Conservation (phyloP, 2,329 filamentous ascomycete species). For the Fusarium scirpi region DNA sequence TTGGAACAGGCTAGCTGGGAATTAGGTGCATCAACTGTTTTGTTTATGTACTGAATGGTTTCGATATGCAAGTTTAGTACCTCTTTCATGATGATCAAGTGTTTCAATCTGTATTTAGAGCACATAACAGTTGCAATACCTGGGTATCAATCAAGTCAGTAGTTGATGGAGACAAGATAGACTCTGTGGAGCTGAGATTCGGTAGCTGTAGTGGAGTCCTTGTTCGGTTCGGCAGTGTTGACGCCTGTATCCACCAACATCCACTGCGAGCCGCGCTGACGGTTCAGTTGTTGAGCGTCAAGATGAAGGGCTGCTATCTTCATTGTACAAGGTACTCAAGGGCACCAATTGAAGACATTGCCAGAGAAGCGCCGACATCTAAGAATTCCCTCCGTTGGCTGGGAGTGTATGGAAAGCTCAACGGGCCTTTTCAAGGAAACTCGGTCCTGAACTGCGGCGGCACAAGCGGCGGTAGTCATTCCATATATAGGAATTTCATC, state of each 20-base stretch:
- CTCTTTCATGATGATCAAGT: neutral
- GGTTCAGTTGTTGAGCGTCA: slow-evolving; percentile 2
- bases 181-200: neutral
- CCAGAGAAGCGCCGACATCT: neutral
- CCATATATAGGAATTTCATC: neutral
- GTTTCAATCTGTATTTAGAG: neutral
- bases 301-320: neutral
- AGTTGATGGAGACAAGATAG: neutral
- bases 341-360: too few species aligned
- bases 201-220: slow-evolving; percentile 12
- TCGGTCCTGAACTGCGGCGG: slow-evolving; percentile 18
- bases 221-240: slow-evolving; percentile 12
- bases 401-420: neutral
- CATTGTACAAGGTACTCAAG: neutral
- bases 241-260: slow-evolving; percentile 36
- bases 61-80: neutral
- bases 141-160: neutral
- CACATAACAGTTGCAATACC: neutral
- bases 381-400: neutral
- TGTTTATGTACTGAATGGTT: neutral
- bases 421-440: neutral
- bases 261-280: slow-evolving; percentile 38
- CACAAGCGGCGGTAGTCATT: slow-evolving; percentile 2
- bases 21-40: neutral
- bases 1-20: slow-evolving; percentile 3